Percentiles rank a stretch among this genome's conserved stretches.
phyloP scores from a whole-genome alignment of 23 red algal genomes.

The Porphyridium purpureum region DNA sequence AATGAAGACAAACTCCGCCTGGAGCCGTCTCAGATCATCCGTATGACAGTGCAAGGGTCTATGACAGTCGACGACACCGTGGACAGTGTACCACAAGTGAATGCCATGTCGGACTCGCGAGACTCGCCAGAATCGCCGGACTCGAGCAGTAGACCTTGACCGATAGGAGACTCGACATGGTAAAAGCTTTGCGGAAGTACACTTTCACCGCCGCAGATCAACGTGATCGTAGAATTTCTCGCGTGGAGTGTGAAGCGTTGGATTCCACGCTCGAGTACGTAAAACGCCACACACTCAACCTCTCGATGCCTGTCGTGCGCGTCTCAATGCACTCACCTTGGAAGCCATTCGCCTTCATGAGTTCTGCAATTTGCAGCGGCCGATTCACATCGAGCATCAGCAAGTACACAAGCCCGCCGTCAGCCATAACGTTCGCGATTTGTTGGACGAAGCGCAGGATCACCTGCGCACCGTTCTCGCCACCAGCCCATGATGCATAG shows the following conservation, averaged over 20 bases:
- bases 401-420: conserved; percentile 35
- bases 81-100: background rate
- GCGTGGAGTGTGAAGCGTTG: background rate
- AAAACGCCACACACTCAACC: conserved; percentile 40
- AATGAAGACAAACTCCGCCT: too few relatives aligned
- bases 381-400: conserved; percentile 31
- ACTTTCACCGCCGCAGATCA: background rate
- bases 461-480: conserved; percentile 32
- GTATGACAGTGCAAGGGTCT: too few relatives aligned
- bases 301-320: conserved; percentile 43
- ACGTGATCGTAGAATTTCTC: background rate
- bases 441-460: conserved; percentile 29
- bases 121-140: too few relatives aligned
- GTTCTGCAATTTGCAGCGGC: conserved; percentile 7
- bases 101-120: background rate
- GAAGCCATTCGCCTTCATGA: conserved; percentile 19
- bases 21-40: too few relatives aligned
- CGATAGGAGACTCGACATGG: background rate
- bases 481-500: conserved; percentile 54
- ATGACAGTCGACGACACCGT: background rate
- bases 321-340: conserved; percentile 9
- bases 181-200: background rate
- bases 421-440: conserved; percentile 8
- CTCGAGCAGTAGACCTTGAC: background rate
- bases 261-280: background rate